phyloP scores from a whole-genome alignment of 192 early-diverging fungal species.

The Coemansia sp. region DNA sequence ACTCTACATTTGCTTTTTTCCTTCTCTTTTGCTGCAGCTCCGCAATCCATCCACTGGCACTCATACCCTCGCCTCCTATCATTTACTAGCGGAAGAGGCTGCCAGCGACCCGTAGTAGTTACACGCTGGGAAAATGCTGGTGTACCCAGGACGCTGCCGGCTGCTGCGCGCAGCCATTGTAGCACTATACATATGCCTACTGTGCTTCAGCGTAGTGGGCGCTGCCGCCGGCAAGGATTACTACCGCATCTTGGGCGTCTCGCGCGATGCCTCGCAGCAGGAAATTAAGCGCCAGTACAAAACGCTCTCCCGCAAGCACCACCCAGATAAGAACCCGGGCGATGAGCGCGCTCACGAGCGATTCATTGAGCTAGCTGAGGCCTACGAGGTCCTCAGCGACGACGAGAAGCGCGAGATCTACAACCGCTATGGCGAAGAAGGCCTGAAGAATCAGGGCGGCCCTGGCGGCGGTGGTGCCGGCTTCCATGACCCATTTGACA shows the following conservation, averaged over 20 bases:
- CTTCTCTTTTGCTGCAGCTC: background rate
- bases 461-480: slow-evolving; percentile 53
- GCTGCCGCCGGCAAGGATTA: slow-evolving; percentile 63
- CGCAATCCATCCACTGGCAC: background rate
- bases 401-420: slow-evolving; percentile 89
- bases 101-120: background rate
- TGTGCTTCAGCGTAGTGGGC: slow-evolving; percentile 6
- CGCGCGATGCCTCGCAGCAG: slow-evolving; percentile 52
- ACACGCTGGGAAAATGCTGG: background rate
- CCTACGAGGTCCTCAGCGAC: slow-evolving; percentile 91
- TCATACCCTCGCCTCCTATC: no score
- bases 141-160: slow-evolving; percentile 7
- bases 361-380: slow-evolving; percentile 86
- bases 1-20: background rate
- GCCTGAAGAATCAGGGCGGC: slow-evolving; percentile 72
- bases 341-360: slow-evolving; percentile 81
- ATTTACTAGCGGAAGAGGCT: background rate
- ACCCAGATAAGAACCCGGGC: slow-evolving; percentile 85
- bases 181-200: slow-evolving; percentile 12
- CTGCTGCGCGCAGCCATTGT: slow-evolving; percentile 14
- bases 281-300: slow-evolving; percentile 97
- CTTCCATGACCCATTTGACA: slow-evolving; percentile 97
- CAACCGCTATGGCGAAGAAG: slow-evolving; percentile 95
- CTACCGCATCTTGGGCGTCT: slow-evolving; percentile 84
- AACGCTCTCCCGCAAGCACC: slow-evolving; percentile 81